phyloP scores from a whole-genome alignment of 805 yeast species.

The Starmera pachycereana region DNA sequence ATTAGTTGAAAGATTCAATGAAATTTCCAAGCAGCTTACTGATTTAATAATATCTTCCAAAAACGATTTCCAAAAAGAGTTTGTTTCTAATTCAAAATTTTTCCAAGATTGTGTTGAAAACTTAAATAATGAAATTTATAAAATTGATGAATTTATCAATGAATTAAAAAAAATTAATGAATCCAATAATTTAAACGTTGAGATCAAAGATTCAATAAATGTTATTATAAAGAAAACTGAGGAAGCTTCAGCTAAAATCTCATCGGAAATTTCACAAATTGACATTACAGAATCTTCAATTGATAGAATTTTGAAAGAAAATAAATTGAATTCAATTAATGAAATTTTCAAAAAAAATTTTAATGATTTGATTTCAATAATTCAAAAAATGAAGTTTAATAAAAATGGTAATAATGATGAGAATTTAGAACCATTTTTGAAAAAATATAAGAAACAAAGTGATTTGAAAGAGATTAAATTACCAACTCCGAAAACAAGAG shows the following conservation, averaged over 20 bases:
- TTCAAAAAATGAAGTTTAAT: no score
- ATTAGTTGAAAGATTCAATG: not conserved
- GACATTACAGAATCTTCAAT: no score
- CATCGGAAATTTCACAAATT: no score
- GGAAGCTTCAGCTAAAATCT: slow-evolving; percentile 1
- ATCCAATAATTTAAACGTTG: slow-evolving; percentile 6
- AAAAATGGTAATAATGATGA: no score
- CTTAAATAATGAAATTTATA: slow-evolving; percentile 5
- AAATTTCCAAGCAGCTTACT: slow-evolving; percentile 2
- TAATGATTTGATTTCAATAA: no score
- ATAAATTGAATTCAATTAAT: no score
- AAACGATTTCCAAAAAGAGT: slow-evolving; percentile 4
- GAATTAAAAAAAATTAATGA: slow-evolving; percentile 2
- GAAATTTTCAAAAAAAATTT: no score
- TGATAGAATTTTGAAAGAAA: no score
- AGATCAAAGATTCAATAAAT: slow-evolving; percentile 6
- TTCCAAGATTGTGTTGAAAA: not conserved
- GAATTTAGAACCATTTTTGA: no score
- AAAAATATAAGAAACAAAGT: not conserved
- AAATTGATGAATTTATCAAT: slow-evolving; percentile 4
- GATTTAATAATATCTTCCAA: not conserved
- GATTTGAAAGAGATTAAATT: slow-evolving; percentile 2
- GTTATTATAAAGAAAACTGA: slow-evolving; percentile 6
- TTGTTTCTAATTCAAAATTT: slow-evolving; percentile 1
- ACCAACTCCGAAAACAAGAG: no score